Conservation (phyloP, 805 yeast genomes). For the Ogataea nonfermentans region DNA sequence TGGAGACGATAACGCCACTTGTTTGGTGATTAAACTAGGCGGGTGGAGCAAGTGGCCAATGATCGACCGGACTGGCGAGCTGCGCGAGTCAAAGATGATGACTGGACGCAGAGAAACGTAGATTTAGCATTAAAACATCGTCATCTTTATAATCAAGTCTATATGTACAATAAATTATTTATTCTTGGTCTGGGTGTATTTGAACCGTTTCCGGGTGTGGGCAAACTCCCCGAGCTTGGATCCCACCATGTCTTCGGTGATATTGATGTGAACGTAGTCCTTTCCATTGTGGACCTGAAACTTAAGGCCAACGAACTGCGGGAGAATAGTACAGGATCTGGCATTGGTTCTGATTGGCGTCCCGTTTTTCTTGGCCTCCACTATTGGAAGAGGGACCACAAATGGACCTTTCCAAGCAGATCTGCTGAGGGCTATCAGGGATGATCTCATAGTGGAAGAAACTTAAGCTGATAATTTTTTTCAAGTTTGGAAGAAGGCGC, state of each 20-base stretch:
- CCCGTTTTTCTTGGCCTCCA: constrained; percentile 74
- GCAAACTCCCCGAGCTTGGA: constrained; percentile 93
- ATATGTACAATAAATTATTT: constrained; percentile 30
- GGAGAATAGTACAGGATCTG: constrained; percentile 88
- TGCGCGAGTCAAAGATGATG: constrained; percentile 64
- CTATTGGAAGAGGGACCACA: constrained; percentile 91
- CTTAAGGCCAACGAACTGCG: constrained; percentile 91
- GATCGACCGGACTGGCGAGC: constrained; percentile 76
- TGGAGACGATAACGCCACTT: constrained; percentile 95
- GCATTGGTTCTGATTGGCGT: constrained; percentile 95
- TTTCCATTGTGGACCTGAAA: constrained; percentile 97
- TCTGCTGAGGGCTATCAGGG: constrained; percentile 43
- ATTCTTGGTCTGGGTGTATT: constrained; percentile 76
- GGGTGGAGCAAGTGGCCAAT: constrained; percentile 97
- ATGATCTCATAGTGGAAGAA: constrained; percentile 36
- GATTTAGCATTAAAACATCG: neutral
- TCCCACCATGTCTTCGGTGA: constrained; percentile 96
- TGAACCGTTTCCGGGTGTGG: constrained; percentile 85
- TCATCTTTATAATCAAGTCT: neutral
- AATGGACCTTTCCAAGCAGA: constrained; percentile 81
- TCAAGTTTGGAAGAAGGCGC: neutral
- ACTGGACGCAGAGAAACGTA: constrained; percentile 21
- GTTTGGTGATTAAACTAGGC: constrained; percentile 69
- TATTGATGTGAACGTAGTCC: constrained; percentile 83
- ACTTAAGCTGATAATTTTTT: constrained; percentile 2